Conservation (phyloP, 1,139 yeast genomes). For the Suhomyces wounanorum region DNA sequence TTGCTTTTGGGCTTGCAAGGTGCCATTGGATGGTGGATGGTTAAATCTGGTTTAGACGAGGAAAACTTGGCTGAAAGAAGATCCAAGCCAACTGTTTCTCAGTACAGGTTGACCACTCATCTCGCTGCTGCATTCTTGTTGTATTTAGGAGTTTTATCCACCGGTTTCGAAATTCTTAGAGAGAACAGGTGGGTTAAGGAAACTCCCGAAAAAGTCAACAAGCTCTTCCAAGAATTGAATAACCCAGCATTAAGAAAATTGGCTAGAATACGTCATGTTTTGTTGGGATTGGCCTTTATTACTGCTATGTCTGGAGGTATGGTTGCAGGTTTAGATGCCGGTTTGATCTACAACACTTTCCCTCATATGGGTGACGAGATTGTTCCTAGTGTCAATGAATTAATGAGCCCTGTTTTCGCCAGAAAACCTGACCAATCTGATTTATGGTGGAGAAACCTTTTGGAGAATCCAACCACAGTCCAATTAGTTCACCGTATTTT, state of each 20-base stretch:
- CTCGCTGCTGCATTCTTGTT: constrained; percentile 89
- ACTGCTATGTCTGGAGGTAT: constrained; percentile 98
- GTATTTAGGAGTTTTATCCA: constrained; percentile 86
- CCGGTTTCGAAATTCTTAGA: constrained; percentile 80
- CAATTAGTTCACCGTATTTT: constrained; percentile 87
- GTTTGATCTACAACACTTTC: constrained; percentile 91
- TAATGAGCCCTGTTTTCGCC: constrained; percentile 74
- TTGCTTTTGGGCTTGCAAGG: constrained; percentile 89
- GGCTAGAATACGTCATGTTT: constrained; percentile 54
- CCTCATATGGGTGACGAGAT: constrained; percentile 92
- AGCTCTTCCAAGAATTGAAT: constrained; percentile 51
- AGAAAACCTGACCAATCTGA: constrained; percentile 70
- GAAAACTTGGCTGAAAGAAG: constrained; percentile 75
- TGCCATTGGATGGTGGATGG: constrained; percentile 99
- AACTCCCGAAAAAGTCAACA: constrained; percentile 56
- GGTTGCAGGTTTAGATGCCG: constrained; percentile 98
- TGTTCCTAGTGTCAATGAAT: constrained; percentile 71
- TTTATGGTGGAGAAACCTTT: constrained; percentile 84
- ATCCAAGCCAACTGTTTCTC: constrained; percentile 94
- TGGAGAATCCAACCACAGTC: constrained; percentile 96
- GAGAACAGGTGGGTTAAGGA: constrained; percentile 61
- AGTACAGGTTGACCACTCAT: constrained; percentile 91
- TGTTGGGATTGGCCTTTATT: constrained; percentile 69
- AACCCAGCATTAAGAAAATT: constrained; percentile 58
- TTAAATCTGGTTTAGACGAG: constrained; percentile 88